Conservation (phyloP, 306 rosid species). For the Casuarina glauca region DNA sequence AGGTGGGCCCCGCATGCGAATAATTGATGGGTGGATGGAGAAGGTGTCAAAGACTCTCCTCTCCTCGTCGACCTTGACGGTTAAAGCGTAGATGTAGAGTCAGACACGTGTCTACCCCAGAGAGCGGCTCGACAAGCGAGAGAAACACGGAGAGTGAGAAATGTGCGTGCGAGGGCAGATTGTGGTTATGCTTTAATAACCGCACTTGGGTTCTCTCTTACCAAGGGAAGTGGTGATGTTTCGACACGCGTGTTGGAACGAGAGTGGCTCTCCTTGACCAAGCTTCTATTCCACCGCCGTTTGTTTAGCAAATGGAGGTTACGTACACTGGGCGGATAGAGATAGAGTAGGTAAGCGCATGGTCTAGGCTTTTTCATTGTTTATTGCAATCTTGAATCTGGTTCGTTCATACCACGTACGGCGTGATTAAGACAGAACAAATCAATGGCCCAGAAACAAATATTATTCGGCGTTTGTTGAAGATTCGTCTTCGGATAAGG, state of each 20-base stretch:
- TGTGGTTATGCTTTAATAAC: not conserved
- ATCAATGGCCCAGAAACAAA: too few species aligned
- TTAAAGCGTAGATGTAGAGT: not conserved
- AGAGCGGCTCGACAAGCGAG: constrained; percentile 7
- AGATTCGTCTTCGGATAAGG: not conserved
- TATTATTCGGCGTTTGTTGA: not conserved
- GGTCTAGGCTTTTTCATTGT: not conserved
- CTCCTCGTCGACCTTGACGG: constrained; percentile 7
- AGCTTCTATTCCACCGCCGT: constrained; percentile 10
- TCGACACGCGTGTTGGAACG: constrained; percentile 19
- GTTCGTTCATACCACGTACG: not conserved
- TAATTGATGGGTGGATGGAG: not conserved
- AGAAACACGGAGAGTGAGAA: not conserved
- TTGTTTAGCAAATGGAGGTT: constrained; percentile 28
- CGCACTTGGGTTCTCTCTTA: not conserved
- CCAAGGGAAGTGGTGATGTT: not conserved
- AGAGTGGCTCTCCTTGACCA: constrained; percentile 5
- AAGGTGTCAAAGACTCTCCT: not conserved
- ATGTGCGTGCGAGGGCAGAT: not conserved
- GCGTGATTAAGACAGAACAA: not conserved
- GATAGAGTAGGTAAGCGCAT: not conserved
- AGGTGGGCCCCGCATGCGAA: constrained; percentile 9
- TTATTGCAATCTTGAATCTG: not conserved
- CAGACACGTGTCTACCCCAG: constrained; percentile 13
- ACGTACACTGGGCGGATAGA: constrained; percentile 6